Evolutionary conservation across 768 basidiomycete genomes (phyloP).

Genomic region (Lactarius pseudohatsudake): DNA sequence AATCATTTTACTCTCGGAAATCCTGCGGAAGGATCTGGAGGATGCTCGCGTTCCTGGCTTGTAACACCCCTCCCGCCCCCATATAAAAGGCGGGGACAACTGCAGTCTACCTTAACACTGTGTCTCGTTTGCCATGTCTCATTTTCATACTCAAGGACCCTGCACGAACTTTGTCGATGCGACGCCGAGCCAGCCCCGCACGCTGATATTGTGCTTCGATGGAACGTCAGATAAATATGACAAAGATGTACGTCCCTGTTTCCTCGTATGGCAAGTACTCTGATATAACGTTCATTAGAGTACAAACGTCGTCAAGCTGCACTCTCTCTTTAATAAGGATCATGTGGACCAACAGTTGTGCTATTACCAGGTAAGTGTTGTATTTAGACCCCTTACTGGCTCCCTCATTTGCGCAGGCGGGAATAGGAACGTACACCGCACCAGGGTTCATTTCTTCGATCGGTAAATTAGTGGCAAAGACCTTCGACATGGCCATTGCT

Average conservation of each 20-base stretch:
- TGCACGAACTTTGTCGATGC: neutral
- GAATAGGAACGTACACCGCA: slow-evolving; percentile 37
- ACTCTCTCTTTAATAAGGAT: slow-evolving; percentile 40
- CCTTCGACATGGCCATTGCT: slow-evolving; percentile 67
- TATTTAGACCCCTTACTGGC: neutral
- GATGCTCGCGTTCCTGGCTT: neutral
- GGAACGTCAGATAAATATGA: slow-evolving; percentile 19
- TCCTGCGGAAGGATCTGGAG: too few species aligned
- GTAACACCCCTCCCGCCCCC: neutral
- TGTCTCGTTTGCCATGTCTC: neutral
- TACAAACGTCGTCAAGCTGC: slow-evolving; percentile 42
- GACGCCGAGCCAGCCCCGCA: slow-evolving; percentile 1
- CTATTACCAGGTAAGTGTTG: slow-evolving; percentile 63
- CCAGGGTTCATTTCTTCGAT: slow-evolving; percentile 67
- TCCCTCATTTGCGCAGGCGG: neutral
- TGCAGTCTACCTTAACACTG: neutral
- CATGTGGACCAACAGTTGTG: slow-evolving; percentile 37
- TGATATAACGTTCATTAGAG: slow-evolving; percentile 33
- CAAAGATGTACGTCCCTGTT: neutral
- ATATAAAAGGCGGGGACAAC: neutral
- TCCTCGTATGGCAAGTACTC: neutral
- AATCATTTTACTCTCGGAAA: too few species aligned
- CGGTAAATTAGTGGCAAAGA: slow-evolving; percentile 53
- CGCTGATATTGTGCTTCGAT: slow-evolving; percentile 23
- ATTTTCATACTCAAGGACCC: neutral